phyloP scores from a whole-genome alignment of 73 alveolate genomes.

The Paraurostyla sp. region DNA sequence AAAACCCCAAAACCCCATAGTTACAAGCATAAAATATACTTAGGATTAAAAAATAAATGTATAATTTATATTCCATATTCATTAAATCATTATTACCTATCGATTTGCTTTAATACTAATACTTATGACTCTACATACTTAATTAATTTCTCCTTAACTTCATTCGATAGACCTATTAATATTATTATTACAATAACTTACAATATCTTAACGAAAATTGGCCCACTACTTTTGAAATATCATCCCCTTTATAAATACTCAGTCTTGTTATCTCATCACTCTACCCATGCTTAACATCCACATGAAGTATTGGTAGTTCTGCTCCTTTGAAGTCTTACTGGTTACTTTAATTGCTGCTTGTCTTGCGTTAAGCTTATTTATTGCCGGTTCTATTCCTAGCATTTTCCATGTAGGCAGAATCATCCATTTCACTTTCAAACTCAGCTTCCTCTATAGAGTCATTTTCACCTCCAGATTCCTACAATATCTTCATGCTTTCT shows the following conservation, averaged over 20 bases:
- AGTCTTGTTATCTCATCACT: conserved; percentile 2
- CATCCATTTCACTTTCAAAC: neutral
- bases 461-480: too few species aligned
- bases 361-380: neutral
- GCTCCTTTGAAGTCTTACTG: neutral
- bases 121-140: neutral
- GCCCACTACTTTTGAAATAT: neutral
- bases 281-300: conserved; percentile 33
- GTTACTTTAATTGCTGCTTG: neutral
- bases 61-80: too few species aligned
- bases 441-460: too few species aligned
- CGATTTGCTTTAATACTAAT: neutral
- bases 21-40: too few species aligned
- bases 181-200: neutral
- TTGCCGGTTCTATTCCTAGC: neutral
- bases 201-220: neutral
- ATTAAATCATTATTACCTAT: too few species aligned
- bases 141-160: neutral
- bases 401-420: neutral
- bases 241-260: conserved; percentile 19
- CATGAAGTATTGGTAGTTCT: neutral
- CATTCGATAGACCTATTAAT: neutral
- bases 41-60: too few species aligned
- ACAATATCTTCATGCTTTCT: too few species aligned
- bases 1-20: too few species aligned